Percentiles rank a stretch among this genome's conserved stretches.
These are phyloP conservation scores for Sarocladium kiliense DNA, from an alignment of 2,329 filamentous ascomycete species.

Conservation along the genomic window DNA sequence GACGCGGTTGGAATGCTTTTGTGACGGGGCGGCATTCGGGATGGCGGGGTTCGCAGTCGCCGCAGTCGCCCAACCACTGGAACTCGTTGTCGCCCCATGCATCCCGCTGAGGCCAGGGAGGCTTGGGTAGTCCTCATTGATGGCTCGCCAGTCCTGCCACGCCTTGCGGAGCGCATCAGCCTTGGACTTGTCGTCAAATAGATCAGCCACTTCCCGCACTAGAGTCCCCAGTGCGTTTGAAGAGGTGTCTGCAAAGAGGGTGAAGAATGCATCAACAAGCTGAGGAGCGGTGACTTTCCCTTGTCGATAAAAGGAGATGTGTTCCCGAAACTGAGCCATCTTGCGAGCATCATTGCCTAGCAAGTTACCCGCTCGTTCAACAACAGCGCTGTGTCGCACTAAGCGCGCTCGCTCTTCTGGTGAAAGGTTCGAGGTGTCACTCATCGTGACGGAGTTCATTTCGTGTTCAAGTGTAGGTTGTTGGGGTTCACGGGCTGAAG, in stretches of 20 bases:
- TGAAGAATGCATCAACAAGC: conserved; percentile 83
- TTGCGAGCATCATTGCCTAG: conserved; percentile 73
- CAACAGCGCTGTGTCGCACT: conserved; percentile 75
- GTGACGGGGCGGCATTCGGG: conserved; percentile 32
- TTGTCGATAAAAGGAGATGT: conserved; percentile 73
- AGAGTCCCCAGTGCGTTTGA: conserved; percentile 81
- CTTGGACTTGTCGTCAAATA: conserved; percentile 81
- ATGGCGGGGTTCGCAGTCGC: conserved; percentile 50
- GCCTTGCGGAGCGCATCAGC: conserved; percentile 69
- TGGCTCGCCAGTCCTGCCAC: conserved; percentile 93
- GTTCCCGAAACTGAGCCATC: conserved; percentile 69
- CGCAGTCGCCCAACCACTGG: conserved; percentile 55
- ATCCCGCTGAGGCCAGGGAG: conserved; percentile 71
- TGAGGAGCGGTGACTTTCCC: conserved; percentile 65
- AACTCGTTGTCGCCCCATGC: conserved; percentile 53
- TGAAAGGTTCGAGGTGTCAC: conserved; percentile 47
- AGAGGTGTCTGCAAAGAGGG: conserved; percentile 72
- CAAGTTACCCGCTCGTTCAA: conserved; percentile 78
- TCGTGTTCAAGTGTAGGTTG: conserved; percentile 16
- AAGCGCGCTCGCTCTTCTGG: conserved; percentile 78
- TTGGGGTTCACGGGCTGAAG: conserved; percentile 12
- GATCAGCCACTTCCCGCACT: conserved; percentile 83
- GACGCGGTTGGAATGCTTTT: conserved; percentile 49
- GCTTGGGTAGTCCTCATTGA: conserved; percentile 92
- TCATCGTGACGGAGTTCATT: conserved; percentile 42